Base-by-base conservation (phyloP, 495 filamentous ascomycete genomes). In the Aspergillus heteromorphus region DNA sequence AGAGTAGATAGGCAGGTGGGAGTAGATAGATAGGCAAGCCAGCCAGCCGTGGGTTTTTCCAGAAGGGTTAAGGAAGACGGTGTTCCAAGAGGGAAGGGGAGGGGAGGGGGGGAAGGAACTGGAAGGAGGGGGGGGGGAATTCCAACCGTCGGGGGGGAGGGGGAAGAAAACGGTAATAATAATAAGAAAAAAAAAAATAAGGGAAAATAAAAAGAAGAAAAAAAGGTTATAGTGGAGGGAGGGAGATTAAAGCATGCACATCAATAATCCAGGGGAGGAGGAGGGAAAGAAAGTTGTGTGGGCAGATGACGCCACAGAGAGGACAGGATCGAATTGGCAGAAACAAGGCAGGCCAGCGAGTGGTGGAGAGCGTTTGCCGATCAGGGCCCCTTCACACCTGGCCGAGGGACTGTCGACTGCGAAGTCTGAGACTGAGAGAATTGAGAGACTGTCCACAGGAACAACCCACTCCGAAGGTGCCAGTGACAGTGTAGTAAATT, bases 371-470 rank as follows among this genome's bases (percentile, higher is more conserved):
- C 55, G 50, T 51, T 57, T 57, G 57, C 49, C 53, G 56, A 56
- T 54, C 53, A 57, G 51, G 53, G 17, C 48, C 49, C 45, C 18
- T 40, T 29, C 29, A 14, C 13, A 30, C 20, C n/a, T n/a, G n/a
- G n/a, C n/a, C n/a, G n/a, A n/a, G n/a, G n/a, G n/a, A n/a, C n/a
- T n/a, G n/a, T n/a, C n/a, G n/a, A n/a, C n/a, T n/a, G n/a, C n/a
- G n/a, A n/a, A n/a, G n/a, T n/a, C n/a, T n/a, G n/a, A n/a, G n/a
- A n/a, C n/a, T n/a, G n/a, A n/a, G n/a, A n/a, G n/a, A n/a, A n/a
- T n/a, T n/a, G n/a, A n/a, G n/a, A n/a, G n/a, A n/a, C n/a, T n/a
- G 45, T 34, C 56, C 55, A 58, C 55, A 58, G 53, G 54, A 48
- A 49, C 48, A 43, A 27, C 36, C 8, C 47, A 25, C 14, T 14